Conservation (phyloP, 2,329 filamentous ascomycete genomes). For the Aspergillus unguis region DNA sequence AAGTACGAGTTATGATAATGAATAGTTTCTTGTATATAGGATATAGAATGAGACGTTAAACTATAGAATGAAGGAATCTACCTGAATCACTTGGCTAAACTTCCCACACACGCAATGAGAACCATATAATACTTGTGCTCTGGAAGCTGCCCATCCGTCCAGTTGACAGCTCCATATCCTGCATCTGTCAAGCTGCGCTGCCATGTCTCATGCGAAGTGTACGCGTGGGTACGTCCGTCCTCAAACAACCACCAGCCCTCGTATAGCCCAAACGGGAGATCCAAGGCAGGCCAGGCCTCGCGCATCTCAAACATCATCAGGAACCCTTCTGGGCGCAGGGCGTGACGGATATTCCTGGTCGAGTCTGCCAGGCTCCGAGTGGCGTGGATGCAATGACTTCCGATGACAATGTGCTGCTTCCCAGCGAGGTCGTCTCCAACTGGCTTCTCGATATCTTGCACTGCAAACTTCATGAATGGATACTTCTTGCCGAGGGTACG, state of each 20-base stretch:
- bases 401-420: neutral
- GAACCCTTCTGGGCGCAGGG: neutral
- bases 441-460: neutral
- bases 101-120: slow-evolving; percentile 1
- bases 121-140: neutral
- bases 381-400: neutral
- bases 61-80: no score
- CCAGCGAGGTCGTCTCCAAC: neutral
- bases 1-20: no score
- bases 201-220: neutral
- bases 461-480: neutral
- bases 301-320: neutral
- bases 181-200: neutral
- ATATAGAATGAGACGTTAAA: no score
- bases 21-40: no score
- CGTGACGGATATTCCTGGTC: neutral
- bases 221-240: neutral
- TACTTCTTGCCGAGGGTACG: neutral
- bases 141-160: neutral
- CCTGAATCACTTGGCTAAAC: no score
- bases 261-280: neutral
- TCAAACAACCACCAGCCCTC: neutral
- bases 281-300: neutral
- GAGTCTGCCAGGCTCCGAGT: neutral
- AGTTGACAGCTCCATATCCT: neutral